phyloP scores from a whole-genome alignment of 768 basidiomycete species.

The Rhizopogon salebrosus region DNA sequence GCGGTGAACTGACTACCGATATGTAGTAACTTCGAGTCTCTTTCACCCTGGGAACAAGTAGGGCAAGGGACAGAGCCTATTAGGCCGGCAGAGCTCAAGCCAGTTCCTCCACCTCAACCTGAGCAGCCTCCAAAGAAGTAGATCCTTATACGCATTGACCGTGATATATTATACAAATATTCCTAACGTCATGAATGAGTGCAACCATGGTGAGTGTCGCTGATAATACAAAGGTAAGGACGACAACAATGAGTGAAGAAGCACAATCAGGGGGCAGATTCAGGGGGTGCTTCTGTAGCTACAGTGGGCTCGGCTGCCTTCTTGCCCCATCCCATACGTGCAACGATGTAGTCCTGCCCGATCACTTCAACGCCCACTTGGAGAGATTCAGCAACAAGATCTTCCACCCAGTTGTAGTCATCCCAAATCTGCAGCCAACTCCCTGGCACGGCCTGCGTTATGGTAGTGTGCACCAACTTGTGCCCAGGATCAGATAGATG shows the following conservation, averaged over 20 bases:
- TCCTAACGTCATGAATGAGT: neutral
- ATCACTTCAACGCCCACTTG: constrained; percentile 83
- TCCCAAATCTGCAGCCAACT: constrained; percentile 90
- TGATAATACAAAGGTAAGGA: neutral
- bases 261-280: neutral
- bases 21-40: constrained; percentile 85
- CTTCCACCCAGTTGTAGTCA: constrained; percentile 94
- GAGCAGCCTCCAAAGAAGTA: constrained; percentile 80
- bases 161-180: constrained; percentile 1
- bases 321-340: constrained; percentile 77
- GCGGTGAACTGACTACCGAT: neutral
- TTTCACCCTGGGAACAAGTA: constrained; percentile 94
- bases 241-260: neutral
- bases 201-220: neutral
- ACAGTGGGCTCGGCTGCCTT: constrained; percentile 15
- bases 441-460: constrained; percentile 81
- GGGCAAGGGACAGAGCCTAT: constrained; percentile 57
- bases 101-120: constrained; percentile 67
- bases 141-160: constrained; percentile 13
- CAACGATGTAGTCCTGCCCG: constrained; percentile 87
- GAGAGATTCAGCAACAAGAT: constrained; percentile 82
- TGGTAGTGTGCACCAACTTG: constrained; percentile 65
- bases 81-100: constrained; percentile 70
- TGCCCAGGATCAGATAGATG: constrained; percentile 75
- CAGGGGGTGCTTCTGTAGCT: constrained; percentile 1